A percentile compares a stretch with the other conserved stretches of the same genome.
Evolutionary conservation across 202 grass and related monocot species (phyloP).

Genomic region (Saccharum hybrid): DNA sequence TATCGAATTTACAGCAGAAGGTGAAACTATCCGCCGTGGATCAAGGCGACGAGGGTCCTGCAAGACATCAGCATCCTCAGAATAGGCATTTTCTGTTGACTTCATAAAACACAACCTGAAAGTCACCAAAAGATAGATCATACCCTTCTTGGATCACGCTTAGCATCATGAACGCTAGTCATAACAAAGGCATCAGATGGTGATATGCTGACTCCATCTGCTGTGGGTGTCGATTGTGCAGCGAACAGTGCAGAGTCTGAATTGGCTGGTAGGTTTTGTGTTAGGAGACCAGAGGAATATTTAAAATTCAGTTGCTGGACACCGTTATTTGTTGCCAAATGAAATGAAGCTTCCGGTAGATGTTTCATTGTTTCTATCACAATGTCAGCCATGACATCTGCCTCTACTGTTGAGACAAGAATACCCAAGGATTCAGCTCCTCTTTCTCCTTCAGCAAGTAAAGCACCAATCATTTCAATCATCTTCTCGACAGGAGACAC

Average conservation of each 20-base stretch:
- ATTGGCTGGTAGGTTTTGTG: constrained; percentile 42
- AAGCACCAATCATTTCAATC: constrained; percentile 98
- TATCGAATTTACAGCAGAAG: constrained; percentile 48
- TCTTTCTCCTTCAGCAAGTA: constrained; percentile 98
- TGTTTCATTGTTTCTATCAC: constrained; percentile 99
- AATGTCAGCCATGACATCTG: constrained; percentile 98
- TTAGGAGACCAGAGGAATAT: constrained; percentile 41
- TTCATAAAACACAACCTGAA: constrained; percentile 25
- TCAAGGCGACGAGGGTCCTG: constrained; percentile 98
- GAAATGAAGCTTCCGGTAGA: constrained; percentile 56
- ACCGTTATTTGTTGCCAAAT: constrained; percentile 39
- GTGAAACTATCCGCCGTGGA: constrained; percentile 71
- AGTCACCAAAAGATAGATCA: constrained; percentile 39
- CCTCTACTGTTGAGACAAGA: constrained; percentile 87
- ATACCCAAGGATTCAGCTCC: constrained; percentile 92
- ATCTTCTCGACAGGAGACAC: constrained; percentile 94
- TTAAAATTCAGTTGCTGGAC: constrained; percentile 45
- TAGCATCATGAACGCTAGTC: constrained; percentile 62
- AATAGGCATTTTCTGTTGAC: constrained; percentile 42
- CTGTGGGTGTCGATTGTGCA: constrained; percentile 41
- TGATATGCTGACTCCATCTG: constrained; percentile 45
- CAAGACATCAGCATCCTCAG: constrained; percentile 45
- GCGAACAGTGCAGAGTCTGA: constrained; percentile 33
- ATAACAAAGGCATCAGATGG: constrained; percentile 49
- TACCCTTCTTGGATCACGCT: constrained; percentile 98